Percentiles rank a stretch among this genome's conserved stretches.
Evolutionary conservation across 495 filamentous ascomycete genomes (phyloP).

Genomic region (Friedmanniomyces simplex): DNA sequence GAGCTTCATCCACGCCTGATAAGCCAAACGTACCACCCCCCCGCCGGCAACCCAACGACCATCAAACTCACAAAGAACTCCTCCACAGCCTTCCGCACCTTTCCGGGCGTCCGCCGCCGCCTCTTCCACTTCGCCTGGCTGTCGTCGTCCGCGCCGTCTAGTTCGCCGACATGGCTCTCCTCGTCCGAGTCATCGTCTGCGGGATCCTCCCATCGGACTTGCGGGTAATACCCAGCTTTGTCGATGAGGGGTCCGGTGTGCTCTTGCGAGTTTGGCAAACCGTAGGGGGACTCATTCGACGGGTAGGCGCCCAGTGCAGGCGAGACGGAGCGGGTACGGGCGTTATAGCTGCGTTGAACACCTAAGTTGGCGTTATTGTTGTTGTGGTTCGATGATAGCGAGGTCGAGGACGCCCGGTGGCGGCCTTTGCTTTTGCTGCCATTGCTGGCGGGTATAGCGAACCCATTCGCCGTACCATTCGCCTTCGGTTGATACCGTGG

Average conservation of each 20-base stretch:
- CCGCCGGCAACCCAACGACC: slow-evolving; percentile 21
- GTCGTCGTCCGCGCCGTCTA: background rate
- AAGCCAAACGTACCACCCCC: slow-evolving; percentile 30
- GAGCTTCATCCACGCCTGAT: slow-evolving; percentile 24
- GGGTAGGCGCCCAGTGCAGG: background rate
- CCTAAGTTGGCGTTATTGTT: background rate
- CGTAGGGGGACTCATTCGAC: background rate
- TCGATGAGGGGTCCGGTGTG: slow-evolving; percentile 2
- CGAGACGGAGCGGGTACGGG: slow-evolving; percentile 20
- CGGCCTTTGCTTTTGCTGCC: slow-evolving; percentile 5
- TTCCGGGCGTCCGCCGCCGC: slow-evolving; percentile 16
- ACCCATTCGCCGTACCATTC: slow-evolving; percentile 1
- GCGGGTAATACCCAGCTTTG: slow-evolving; percentile 11
- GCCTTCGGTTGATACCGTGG: slow-evolving; percentile 1
- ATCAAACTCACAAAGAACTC: slow-evolving; percentile 25
- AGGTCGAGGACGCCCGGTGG: slow-evolving; percentile 12
- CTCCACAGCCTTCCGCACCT: slow-evolving; percentile 7
- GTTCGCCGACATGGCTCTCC: slow-evolving; percentile 11
- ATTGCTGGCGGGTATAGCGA: background rate
- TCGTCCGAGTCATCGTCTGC: slow-evolving; percentile 11
- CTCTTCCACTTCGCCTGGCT: slow-evolving; percentile 21
- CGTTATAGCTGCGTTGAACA: slow-evolving; percentile 16
- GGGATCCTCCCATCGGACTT: slow-evolving; percentile 17
- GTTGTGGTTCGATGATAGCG: background rate
- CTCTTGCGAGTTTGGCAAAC: background rate